Base-by-base conservation (phyloP, 2,329 filamentous ascomycete species). In the Monilinia vaccinii-corymbosi region DNA sequence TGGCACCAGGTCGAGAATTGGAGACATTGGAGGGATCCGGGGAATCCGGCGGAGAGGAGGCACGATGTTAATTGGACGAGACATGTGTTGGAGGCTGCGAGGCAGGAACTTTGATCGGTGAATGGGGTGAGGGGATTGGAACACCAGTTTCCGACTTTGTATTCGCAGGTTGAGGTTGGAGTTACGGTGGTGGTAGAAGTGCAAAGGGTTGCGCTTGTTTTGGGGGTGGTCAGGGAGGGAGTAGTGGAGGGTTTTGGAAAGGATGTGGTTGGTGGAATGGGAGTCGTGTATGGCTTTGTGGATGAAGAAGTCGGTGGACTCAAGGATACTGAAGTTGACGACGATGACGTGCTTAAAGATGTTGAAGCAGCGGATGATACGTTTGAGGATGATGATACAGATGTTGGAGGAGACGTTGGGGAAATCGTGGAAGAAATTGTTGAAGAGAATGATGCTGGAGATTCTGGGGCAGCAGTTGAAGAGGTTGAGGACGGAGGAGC, bases 111-210 rank as follows among this genome's bases (percentile, higher is more conserved):
- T 60, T 72, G 63, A 67, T 80, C 73, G 45, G 70, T 68, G 72
- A 76, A 83, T 64, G 76, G 71, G 28, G 79, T 80, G 14, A 83
- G 69, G 16, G 78, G 74, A 49, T 73, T 74, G 42, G 75, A 76
- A 68, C 79, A 82, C 79, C 80, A 83, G 62, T 75, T 76, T 51
- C 81, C 81, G 64, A 77, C 78, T 64, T 77, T 73, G 71, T 80
- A 83, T 68, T 83, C 80, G 70, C 80, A 83, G 34, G 71, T 73
- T 51, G 78, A 71, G 11, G 78, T 76, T 28, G 75, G 69, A 13
- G 75, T 56, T 28, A 61, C 60, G 3, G 60, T 65, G n/a, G 46
- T 69, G 28, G 78, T 81, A 51, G 75, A 71, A 11, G 76, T 79
- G 71, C 80, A 83, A 56, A 79, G 69, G n/a, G 62, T 66, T 44